Conservation (phyloP, 495 filamentous ascomycete genomes). For the Coniosporium apollinis region DNA sequence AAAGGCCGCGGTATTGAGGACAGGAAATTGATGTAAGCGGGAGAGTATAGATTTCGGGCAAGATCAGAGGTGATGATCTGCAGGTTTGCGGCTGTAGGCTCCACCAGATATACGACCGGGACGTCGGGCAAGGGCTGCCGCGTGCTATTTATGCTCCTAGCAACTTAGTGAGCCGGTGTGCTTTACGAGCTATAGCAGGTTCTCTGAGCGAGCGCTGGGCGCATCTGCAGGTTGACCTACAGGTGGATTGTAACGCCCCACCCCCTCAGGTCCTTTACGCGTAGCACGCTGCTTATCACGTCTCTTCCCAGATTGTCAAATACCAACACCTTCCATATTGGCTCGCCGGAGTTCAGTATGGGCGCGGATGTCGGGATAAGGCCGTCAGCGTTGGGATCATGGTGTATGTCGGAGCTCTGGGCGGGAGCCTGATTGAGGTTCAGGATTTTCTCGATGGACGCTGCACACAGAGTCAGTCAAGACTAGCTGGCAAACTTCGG, state of each 20-base stretch:
- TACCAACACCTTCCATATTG: conserved; percentile 57
- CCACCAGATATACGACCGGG: conserved; percentile 86
- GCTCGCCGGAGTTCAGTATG: conserved; percentile 73
- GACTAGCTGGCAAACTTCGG: conserved; percentile 9
- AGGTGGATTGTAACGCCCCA: conserved; percentile 97
- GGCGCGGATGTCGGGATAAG: conserved; percentile 54
- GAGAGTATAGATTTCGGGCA: conserved; percentile 72
- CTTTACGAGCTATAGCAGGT: background rate
- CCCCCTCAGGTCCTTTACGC: conserved; percentile 79
- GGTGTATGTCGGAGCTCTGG: conserved; percentile 38
- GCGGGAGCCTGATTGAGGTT: conserved; percentile 70
- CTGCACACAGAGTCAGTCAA: conserved; percentile 32
- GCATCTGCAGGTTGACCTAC: conserved; percentile 27
- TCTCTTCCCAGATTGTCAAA: conserved; percentile 55
- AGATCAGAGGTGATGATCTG: conserved; percentile 76
- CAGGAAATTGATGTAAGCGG: conserved; percentile 93
- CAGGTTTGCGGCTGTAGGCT: conserved; percentile 69
- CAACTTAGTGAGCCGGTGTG: background rate
- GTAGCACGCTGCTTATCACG: conserved; percentile 81
- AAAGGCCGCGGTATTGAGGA: conserved; percentile 84
- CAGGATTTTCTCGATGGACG: conserved; percentile 86
- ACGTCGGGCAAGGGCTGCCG: conserved; percentile 92
- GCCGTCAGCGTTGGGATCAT: conserved; percentile 34
- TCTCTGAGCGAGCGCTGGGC: background rate
- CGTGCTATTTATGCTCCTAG: conserved; percentile 61